phyloP scores from a whole-genome alignment of 148 eudicot genomes.

The Spergularia marina region DNA sequence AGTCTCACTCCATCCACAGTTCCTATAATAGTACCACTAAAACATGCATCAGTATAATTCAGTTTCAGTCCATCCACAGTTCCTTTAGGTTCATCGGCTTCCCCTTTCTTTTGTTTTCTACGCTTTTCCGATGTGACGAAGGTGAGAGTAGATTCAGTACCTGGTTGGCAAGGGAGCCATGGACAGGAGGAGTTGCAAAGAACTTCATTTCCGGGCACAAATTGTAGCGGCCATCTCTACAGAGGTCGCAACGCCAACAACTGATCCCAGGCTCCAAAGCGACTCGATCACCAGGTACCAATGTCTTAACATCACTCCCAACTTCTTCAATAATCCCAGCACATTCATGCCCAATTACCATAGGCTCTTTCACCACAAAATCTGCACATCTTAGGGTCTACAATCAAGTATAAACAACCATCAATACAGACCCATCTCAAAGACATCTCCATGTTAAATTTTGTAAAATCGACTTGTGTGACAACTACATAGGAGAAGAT shows the following conservation, averaged over 20 bases:
- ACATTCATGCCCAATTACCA: constrained; percentile 92
- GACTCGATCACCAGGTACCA: constrained; percentile 60
- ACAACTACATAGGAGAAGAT: no score
- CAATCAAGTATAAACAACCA: constrained; percentile 6
- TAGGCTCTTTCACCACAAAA: constrained; percentile 80
- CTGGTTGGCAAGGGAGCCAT: constrained; percentile 86
- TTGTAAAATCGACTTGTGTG: no score
- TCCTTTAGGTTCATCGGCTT: no score
- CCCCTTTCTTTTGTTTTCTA: no score
- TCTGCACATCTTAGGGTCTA: constrained; percentile 68
- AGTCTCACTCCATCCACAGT: background rate
- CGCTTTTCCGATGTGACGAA: no score
- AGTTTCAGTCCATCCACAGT: no score
- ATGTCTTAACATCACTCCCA: constrained; percentile 65
- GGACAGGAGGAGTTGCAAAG: constrained; percentile 82
- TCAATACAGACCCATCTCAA: background rate
- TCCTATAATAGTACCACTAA: no score
- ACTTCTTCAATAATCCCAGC: constrained; percentile 84
- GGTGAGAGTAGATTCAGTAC: constrained; percentile 23
- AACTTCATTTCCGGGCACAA: constrained; percentile 90
- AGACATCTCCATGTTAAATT: background rate
- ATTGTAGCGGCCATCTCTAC: constrained; percentile 80
- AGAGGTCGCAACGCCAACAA: constrained; percentile 60
- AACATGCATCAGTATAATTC: no score
- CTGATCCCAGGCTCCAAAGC: constrained; percentile 89